Evolutionary conservation across 2,329 filamentous ascomycete species (phyloP), one percentile per base, ranked within the genome.

Genomic region (Pseudogymnoascus sp.): DNA sequence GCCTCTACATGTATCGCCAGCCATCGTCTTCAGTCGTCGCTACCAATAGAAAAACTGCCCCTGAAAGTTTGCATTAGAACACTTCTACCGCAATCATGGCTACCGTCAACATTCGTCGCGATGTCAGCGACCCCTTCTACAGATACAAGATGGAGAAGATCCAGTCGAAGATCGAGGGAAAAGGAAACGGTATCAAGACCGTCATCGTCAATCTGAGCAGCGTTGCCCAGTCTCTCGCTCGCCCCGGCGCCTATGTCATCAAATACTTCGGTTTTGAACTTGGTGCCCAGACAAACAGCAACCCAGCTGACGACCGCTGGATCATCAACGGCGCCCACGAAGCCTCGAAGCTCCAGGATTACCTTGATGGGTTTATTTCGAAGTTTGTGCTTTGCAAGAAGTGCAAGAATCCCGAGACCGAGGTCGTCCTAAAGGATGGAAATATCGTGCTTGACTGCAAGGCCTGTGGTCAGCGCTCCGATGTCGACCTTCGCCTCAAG

Each of bases 91-190:
- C 80, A 85, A 92, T 71, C 78, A 97, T 97, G 94, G 88, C 90
- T 84, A 92, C 90, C 81, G 83, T 99, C 85, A 99, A 99, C 80
- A 92, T 97, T 79, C 92, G 92, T 78, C 91, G 90, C 79, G 93
- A 97, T 89, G 88, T 96, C 81, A 88, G 88, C 82, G 94, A 99
- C 81, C 89, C 89, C 79, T 99, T 97, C 86, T 99, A 99, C 82
- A 94, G 94, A 77, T 99, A 99, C 87, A 99, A 99, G 86, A 99
- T 99, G 94, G 94, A 97, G 81, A 88, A 87, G 71, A 82, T 99
- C 75, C 91, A 96, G 83, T 96, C 94, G 77, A 99, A 99, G 84
- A 95, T 99, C 71, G 94, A 99, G 81, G 94, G 94, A 79, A 99
- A 99, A 80, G 94, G 94, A 69, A 99, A 99, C 81, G 94, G 94